Percentiles rank a stretch among this genome's conserved stretches.
These are phyloP conservation scores for Knoxdaviesia capensis DNA, from an alignment of 2,329 filamentous ascomycete genomes.

Conservation along the genomic window DNA sequence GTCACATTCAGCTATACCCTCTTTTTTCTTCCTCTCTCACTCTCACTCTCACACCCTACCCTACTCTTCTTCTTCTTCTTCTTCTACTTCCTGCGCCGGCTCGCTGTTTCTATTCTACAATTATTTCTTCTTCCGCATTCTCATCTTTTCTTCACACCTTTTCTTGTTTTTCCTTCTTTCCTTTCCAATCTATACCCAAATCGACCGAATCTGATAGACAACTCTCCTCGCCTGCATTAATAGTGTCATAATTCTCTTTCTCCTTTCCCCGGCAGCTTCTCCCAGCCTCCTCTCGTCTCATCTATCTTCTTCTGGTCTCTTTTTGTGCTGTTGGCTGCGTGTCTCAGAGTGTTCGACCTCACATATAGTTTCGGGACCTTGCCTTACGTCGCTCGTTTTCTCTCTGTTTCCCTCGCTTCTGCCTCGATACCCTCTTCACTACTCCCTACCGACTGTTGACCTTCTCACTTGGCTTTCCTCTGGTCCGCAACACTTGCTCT, in stretches of 20 bases:
- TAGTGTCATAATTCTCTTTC: background rate
- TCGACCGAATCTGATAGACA: background rate
- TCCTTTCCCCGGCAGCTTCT: background rate
- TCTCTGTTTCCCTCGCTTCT: background rate
- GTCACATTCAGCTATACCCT: too few relatives aligned
- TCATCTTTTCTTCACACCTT: background rate
- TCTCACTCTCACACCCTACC: background rate
- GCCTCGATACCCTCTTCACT: background rate
- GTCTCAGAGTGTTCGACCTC: background rate
- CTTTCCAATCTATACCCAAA: background rate
- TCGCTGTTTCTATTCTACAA: background rate
- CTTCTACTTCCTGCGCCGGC: background rate
- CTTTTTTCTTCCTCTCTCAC: background rate
- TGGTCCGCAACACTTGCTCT: background rate
- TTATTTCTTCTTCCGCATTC: background rate
- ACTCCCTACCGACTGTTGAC: background rate
- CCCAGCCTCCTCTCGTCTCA: background rate
- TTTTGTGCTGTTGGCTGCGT: background rate
- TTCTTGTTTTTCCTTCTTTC: constrained; percentile 1
- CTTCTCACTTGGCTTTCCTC: background rate
- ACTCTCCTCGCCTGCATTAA: background rate
- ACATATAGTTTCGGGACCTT: background rate
- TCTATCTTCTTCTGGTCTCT: background rate
- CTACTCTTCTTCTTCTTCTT: background rate
- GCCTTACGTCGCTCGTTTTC: background rate